Conservation (phyloP, 2,329 filamentous ascomycete species). For the Pseudopyrenochaeta lycopersici region DNA sequence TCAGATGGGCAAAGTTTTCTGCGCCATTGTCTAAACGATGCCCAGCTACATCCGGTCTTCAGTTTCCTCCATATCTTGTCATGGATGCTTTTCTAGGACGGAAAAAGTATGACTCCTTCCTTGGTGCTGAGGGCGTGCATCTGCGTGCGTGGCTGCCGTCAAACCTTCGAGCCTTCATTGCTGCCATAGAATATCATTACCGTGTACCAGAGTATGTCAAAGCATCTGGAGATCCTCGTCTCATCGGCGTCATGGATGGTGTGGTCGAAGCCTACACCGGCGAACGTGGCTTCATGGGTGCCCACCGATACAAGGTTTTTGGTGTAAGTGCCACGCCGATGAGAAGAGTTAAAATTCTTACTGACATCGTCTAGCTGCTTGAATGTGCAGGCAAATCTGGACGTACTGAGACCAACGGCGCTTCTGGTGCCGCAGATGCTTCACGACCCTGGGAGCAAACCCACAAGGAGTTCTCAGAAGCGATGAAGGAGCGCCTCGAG, state of each 20-base stretch:
- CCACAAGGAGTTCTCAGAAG: conserved; percentile 57
- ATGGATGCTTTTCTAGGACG: conserved; percentile 40
- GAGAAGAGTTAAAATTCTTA: too few relatives aligned
- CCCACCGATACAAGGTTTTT: conserved; percentile 66
- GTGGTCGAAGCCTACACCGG: conserved; percentile 66
- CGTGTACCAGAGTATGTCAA: conserved; percentile 63
- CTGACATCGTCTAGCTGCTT: conserved; percentile 36
- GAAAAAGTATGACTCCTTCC: conserved; percentile 62
- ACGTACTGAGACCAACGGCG: conserved; percentile 52
- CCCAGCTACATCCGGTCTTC: conserved; percentile 33
- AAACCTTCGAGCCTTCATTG: conserved; percentile 64
- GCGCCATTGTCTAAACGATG: conserved; percentile 35
- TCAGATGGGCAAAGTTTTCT: conserved; percentile 37
- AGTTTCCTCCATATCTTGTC: conserved; percentile 35
- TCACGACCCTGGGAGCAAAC: conserved; percentile 34
- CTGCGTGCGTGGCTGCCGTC: conserved; percentile 64
- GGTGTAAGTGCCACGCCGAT: conserved; percentile 57
- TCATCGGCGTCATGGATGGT: conserved; percentile 64
- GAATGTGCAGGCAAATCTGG: conserved; percentile 64
- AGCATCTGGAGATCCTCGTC: conserved; percentile 59
- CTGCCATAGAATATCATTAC: conserved; percentile 64
- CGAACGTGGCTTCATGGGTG: conserved; percentile 66
- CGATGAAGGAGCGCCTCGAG: conserved; percentile 64
- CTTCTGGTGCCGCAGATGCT: conserved; percentile 28
- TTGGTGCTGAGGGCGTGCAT: conserved; percentile 63